Conservation (phyloP, 208 protist species). For the Phytomonas francai region DNA sequence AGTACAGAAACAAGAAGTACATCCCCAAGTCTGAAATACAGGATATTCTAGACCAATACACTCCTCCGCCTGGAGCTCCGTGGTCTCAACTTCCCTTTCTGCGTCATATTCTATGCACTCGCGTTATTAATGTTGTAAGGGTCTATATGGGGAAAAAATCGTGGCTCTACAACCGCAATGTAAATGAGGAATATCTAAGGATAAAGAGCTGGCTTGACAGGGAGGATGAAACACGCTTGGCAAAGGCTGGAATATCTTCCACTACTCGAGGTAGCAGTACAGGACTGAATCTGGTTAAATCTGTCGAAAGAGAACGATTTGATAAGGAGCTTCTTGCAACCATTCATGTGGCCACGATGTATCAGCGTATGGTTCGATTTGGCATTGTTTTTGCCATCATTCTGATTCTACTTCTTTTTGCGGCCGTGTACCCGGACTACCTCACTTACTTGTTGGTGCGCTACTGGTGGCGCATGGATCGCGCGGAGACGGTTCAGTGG, state of each 20-base stretch:
- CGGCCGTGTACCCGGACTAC: constrained; percentile 46
- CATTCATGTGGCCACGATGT: constrained; percentile 77
- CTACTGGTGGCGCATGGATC: constrained; percentile 31
- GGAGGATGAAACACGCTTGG: constrained; percentile 13
- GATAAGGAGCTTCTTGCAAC: constrained; percentile 57
- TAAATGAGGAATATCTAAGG: constrained; percentile 58
- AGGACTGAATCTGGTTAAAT: constrained; percentile 11
- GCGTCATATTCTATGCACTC: constrained; percentile 64
- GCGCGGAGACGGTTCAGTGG: constrained; percentile 42
- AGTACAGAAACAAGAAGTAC: constrained; percentile 70
- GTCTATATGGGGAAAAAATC: constrained; percentile 27
- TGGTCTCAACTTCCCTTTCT: constrained; percentile 74
- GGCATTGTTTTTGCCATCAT: constrained; percentile 25
- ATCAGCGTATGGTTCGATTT: constrained; percentile 63
- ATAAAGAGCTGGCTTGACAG: constrained; percentile 50
- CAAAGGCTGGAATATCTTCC: background rate
- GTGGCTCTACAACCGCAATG: constrained; percentile 72
- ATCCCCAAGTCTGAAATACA: constrained; percentile 58
- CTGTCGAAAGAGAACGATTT: constrained; percentile 73
- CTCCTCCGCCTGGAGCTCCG: constrained; percentile 39
- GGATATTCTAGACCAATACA: constrained; percentile 49
- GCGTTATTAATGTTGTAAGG: constrained; percentile 56
- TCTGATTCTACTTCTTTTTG: constrained; percentile 35
- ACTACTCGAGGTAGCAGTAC: background rate
- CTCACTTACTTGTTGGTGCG: constrained; percentile 53